These are phyloP conservation scores for Eucalyptus globulus DNA, from an alignment of 345 rosid species.

Conservation along the genomic window DNA sequence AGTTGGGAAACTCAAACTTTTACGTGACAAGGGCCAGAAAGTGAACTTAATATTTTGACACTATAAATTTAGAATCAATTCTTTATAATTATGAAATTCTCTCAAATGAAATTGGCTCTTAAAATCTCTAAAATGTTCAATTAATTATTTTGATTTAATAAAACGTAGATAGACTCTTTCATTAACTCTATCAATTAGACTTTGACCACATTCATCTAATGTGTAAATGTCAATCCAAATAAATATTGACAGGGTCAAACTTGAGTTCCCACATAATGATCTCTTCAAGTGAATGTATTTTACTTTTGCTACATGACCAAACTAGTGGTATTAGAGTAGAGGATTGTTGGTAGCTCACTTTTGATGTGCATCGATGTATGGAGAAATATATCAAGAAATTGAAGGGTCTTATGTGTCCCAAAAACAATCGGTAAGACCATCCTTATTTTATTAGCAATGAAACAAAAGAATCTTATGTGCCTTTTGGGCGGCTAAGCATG, in stretches of 20 bases:
- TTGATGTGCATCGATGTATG: background rate
- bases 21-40: background rate
- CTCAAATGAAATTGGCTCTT: background rate
- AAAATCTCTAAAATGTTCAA: background rate
- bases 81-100: background rate
- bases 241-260: background rate
- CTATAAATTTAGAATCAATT: no score
- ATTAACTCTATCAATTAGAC: background rate
- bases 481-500: background rate
- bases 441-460: background rate
- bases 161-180: background rate
- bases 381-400: no score
- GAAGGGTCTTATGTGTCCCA: background rate
- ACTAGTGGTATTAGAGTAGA: background rate
- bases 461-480: background rate
- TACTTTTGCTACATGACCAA: background rate
- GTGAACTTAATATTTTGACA: background rate
- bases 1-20: background rate
- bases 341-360: background rate
- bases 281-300: background rate
- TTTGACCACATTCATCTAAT: background rate
- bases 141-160: background rate
- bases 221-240: background rate
- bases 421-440: background rate
- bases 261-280: background rate